Evolutionary conservation across 1,284 basidiomycete species (phyloP), one percentile per base, ranked within the genome.

Genomic region (Phellopilus nigrolimitatus): DNA sequence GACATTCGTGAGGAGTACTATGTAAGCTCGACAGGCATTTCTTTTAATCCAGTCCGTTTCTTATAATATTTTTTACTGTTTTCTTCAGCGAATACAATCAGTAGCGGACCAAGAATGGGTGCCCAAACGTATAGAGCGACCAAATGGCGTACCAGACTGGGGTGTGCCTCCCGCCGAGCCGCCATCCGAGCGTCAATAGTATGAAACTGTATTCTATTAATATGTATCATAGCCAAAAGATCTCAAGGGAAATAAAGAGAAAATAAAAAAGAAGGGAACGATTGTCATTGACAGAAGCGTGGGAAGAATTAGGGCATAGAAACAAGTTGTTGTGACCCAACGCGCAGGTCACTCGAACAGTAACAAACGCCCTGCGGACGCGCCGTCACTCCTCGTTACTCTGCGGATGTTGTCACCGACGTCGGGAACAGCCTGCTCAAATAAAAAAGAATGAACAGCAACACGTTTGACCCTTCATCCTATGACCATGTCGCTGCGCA

Each of bases 1-100:
- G 94, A 98, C 66, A 87, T 97, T 21, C 72, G 91, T 44, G 95
- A 97, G 67, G 95, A 97, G 66, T 98, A 98, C 69, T 98, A 88
- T 65, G 92, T 95, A 70, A 68, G 91, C 25, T 39, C 15, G 3
- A 46, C 7, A 3, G 9, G 21, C 39, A n/a, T 13, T 21, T 41
- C 15, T 27, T 24, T 48, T 28, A 22, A 49, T 46, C 50, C 44
- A 7, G 34, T 46, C 17, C 36, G 53, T 36, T 49, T 31, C 51
- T 36, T 28, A 52, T 4, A 40, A 48, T 17, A n/a, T 47, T 41
- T 25, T 24, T n/a, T 12, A 34, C 31, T 38, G 49, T 28, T 33
- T 9, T 51, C 50, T 55, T 37, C 61, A 92, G 88, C 79, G 83
- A 62, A 64, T 92, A 60, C 82, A 75, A 66, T 74, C 79, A 6